Percentiles rank a stretch among this genome's conserved stretches.
Conservation (phyloP, 2,329 filamentous ascomycete genomes). For the Decorospora gaudefroyi region DNA sequence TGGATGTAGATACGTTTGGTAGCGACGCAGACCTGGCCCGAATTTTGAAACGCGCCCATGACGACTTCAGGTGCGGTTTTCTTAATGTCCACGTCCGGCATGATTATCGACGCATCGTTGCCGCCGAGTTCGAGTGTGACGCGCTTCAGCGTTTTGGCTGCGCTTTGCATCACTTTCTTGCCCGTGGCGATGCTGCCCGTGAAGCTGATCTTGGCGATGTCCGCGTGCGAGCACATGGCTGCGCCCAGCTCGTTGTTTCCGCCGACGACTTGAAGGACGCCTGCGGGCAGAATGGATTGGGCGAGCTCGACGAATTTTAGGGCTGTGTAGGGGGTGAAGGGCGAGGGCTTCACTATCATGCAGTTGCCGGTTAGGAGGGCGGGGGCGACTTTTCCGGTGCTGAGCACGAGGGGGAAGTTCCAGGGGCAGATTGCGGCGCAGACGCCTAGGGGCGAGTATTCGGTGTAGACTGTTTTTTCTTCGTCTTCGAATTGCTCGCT, state of each 20-base stretch:
- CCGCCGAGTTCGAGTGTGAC: conserved; percentile 66
- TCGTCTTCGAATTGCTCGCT: conserved; percentile 52
- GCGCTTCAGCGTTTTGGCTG: conserved; percentile 62
- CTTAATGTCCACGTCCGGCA: conserved; percentile 61
- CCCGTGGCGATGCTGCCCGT: conserved; percentile 65
- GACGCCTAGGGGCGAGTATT: conserved; percentile 55
- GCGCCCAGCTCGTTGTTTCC: conserved; percentile 66
- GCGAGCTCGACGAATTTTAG: conserved; percentile 66
- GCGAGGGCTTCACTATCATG: conserved; percentile 62
- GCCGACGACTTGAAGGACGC: conserved; percentile 65
- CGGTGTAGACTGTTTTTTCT: conserved; percentile 54
- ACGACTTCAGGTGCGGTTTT: conserved; percentile 56
- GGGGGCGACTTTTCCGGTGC: conserved; percentile 60
- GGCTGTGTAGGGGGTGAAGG: conserved; percentile 61
- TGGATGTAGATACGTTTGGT: conserved; percentile 48
- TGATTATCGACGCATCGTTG: conserved; percentile 65
- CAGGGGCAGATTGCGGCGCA: conserved; percentile 50
- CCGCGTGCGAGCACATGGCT: conserved; percentile 62
- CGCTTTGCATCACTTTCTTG: conserved; percentile 64
- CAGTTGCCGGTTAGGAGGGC: conserved; percentile 62
- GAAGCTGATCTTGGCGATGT: conserved; percentile 66
- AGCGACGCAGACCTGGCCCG: conserved; percentile 55
- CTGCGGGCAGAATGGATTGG: conserved; percentile 62
- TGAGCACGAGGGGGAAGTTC: conserved; percentile 60
- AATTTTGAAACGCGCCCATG: conserved; percentile 60